Conservation (phyloP, 2,329 filamentous ascomycete species). For the Fusarium mangiferae region DNA sequence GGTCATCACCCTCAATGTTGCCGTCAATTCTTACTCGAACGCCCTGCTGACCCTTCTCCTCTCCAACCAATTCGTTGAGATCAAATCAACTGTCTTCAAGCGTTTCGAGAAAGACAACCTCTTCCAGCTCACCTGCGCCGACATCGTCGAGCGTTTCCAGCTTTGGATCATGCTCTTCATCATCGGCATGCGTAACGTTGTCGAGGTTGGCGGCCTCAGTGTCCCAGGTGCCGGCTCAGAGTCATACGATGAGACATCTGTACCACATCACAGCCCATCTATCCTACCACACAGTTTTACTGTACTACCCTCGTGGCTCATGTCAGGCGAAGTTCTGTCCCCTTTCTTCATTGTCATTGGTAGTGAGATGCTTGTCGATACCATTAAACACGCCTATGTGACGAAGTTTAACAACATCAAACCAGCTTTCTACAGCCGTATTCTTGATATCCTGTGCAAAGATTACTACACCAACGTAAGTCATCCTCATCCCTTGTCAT, state of each 20-base stretch:
- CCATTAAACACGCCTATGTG: conserved; percentile 97
- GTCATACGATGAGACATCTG: conserved; percentile 59
- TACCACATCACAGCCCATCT: conserved; percentile 73
- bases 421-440: conserved; percentile 86
- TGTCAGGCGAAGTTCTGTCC: conserved; percentile 85
- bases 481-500: not conserved
- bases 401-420: conserved; percentile 99
- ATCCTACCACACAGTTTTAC: conserved; percentile 93
- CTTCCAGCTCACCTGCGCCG: conserved; percentile 95
- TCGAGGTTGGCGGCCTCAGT: conserved; percentile 90
- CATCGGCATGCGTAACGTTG: conserved; percentile 94
- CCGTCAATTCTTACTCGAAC: conserved; percentile 98
- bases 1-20: conserved; percentile 96
- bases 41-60: conserved; percentile 90
- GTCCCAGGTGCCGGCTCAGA: conserved; percentile 65
- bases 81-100: conserved; percentile 98
- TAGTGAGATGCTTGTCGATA: conserved; percentile 96
- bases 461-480: conserved; percentile 95
- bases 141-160: conserved; percentile 96
- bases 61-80: conserved; percentile 98
- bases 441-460: conserved; percentile 93
- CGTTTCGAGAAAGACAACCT: conserved; percentile 98
- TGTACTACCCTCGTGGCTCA: conserved; percentile 80
- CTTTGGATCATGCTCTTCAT: conserved; percentile 97
- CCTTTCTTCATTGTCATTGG: conserved; percentile 95